Evolutionary conservation across 1,284 basidiomycete species (phyloP), one percentile per base, ranked within the genome.

Genomic region (Phlebopus sp.): DNA sequence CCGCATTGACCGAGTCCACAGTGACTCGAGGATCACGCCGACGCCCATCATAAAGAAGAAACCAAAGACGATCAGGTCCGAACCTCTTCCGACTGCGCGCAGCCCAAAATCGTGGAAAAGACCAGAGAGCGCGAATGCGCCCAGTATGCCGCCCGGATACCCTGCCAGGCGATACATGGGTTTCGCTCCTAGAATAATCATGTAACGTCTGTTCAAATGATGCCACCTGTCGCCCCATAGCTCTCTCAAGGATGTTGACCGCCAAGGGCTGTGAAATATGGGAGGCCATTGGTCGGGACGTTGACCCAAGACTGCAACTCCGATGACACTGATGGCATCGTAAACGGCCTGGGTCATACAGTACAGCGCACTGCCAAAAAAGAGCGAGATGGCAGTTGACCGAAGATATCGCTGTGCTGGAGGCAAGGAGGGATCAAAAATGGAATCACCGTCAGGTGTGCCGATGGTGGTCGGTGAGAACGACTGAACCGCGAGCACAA

Each of bases 31-130:
- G 9, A 77, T 48, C 18, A 76, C 56, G 4, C 78, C 80, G 1
- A 78, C 55, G 5, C 73, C 79, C 60, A 73, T 78, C 52, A 78
- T 60, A 31, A 81, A 40, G 58, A 83, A 84, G 58, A 75, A 82
- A 3, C 75, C 74, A 3, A 66, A 67, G 14, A 80, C 55, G 10
- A 54, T 44, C 29, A 74, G 70, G 29, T 81, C 76, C 0, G 69
- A 68, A 14, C 79, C 81, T 15, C 66, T 66, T 4, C 75, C 78
- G 71, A 80, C 75, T 1, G 76, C 77, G 75, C 79, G 81, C 35
- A 79, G 56, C 10, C 75, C 79, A 23, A 72, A 50, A 54, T 77
- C 69, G 55, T 83, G 81, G 35, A 84, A 54, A 0, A 79, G 46
- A 4, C 74, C 79, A 0, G 80, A 82, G 10, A 74, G 58, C 3